A percentile compares a stretch with the other conserved stretches of the same genome.
Conservation (phyloP, 306 rosid species). For the Vicia villosa region DNA sequence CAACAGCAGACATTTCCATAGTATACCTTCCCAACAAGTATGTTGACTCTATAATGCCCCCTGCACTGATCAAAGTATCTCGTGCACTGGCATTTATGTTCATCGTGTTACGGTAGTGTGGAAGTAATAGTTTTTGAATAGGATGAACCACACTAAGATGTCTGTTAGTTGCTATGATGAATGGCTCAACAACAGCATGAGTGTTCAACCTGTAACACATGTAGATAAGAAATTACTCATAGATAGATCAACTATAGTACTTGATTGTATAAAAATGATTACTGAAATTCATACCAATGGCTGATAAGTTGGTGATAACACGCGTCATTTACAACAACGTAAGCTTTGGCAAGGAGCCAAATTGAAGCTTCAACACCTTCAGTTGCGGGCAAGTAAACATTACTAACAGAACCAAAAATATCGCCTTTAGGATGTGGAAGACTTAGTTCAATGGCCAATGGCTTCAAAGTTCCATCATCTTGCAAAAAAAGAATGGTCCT, state of each 20-base stretch:
- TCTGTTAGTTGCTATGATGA: constrained; percentile 47
- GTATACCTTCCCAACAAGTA: constrained; percentile 35
- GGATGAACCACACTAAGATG: constrained; percentile 50
- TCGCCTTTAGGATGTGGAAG: constrained; percentile 62
- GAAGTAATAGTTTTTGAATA: constrained; percentile 39
- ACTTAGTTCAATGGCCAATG: constrained; percentile 68
- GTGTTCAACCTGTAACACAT: constrained; percentile 61
- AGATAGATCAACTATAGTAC: neutral
- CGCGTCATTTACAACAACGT: constrained; percentile 65
- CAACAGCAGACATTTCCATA: constrained; percentile 39
- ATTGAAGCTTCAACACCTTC: constrained; percentile 56
- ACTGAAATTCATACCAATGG: constrained; percentile 51
- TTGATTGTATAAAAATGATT: neutral
- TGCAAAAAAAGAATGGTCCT: constrained; percentile 66
- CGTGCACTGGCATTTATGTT: constrained; percentile 42
- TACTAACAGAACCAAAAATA: constrained; percentile 47
- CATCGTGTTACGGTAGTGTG: constrained; percentile 52
- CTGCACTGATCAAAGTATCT: constrained; percentile 39
- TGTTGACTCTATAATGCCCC: constrained; percentile 42
- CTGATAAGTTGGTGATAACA: constrained; percentile 71
- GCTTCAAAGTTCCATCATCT: constrained; percentile 70
- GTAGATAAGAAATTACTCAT: neutral
- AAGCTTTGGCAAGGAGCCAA: constrained; percentile 77
- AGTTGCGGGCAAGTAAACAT: constrained; percentile 52
- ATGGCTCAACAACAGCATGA: constrained; percentile 76